Evolutionary conservation across 202 grass and related monocot species (phyloP).

Genomic region (Hordeum pubiflorum): DNA sequence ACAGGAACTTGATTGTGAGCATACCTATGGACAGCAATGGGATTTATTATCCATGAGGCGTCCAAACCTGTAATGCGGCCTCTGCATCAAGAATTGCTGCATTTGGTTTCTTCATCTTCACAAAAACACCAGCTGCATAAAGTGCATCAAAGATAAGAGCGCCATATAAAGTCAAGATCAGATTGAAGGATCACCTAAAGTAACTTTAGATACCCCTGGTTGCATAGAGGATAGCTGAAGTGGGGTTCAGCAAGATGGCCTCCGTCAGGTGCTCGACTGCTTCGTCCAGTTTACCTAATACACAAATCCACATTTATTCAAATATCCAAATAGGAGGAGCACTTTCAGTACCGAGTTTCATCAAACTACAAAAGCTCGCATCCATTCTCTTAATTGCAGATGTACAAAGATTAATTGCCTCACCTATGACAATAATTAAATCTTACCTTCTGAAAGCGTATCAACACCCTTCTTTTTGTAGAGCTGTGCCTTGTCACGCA

Average conservation of each 20-base stretch:
- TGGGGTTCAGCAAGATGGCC: conserved; percentile 54
- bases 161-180: background rate
- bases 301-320: conserved; percentile 19
- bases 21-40: background rate
- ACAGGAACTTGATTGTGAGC: conserved; percentile 8
- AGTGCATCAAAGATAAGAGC: background rate
- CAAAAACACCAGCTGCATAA: conserved; percentile 46
- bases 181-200: background rate
- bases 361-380: background rate
- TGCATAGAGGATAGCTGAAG: conserved; percentile 63
- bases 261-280: conserved; percentile 38
- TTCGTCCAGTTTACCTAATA: conserved; percentile 53
- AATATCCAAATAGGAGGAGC: background rate
- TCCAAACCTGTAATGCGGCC: conserved; percentile 51
- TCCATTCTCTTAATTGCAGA: background rate
- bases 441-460: conserved; percentile 42
- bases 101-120: conserved; percentile 56
- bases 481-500: conserved; percentile 38
- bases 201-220: conserved; percentile 40
- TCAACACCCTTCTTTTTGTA: conserved; percentile 47
- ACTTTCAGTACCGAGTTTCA: background rate
- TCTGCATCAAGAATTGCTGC: conserved; percentile 68
- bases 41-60: background rate
- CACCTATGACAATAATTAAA: background rate
- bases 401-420: background rate